phyloP scores from a whole-genome alignment of 1,284 basidiomycete species.

The Schizophyllum commune region DNA sequence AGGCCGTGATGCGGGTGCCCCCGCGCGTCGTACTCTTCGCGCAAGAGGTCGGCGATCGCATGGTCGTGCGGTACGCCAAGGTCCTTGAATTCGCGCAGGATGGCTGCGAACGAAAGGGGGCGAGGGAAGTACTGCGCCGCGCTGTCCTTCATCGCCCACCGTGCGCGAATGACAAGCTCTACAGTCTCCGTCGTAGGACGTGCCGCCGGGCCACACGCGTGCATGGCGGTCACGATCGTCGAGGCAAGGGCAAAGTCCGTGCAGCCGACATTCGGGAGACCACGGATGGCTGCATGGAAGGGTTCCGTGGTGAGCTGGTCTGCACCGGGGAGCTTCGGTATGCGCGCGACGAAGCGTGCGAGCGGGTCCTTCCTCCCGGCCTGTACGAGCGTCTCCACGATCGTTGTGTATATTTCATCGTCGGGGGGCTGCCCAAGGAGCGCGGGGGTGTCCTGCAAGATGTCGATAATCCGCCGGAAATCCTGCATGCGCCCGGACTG shows the following conservation, averaged over 20 bases:
- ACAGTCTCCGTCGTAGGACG: neutral
- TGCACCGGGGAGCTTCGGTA: neutral
- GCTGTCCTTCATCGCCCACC: neutral
- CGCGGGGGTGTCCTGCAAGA: constrained; percentile 13
- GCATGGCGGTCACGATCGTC: neutral
- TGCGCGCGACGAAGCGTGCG: neutral
- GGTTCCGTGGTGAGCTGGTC: neutral
- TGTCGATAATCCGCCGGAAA: constrained; percentile 37
- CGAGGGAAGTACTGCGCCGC: neutral
- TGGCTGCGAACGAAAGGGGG: neutral
- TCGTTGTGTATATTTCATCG: neutral
- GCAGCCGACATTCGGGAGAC: neutral
- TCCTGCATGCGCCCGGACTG: constrained; percentile 41
- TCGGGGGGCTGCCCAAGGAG: neutral
- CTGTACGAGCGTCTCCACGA: neutral
- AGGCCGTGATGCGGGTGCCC: neutral
- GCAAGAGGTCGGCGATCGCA: neutral
- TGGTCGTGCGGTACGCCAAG: neutral
- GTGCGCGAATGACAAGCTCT: neutral
- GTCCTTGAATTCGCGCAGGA: neutral
- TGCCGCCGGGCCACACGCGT: neutral
- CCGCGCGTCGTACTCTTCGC: neutral
- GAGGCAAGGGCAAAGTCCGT: neutral
- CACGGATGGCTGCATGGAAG: neutral
- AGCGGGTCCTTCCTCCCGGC: neutral